phyloP scores from a whole-genome alignment of 495 filamentous ascomycete species.

The Hypoxylon crocopeplum region DNA sequence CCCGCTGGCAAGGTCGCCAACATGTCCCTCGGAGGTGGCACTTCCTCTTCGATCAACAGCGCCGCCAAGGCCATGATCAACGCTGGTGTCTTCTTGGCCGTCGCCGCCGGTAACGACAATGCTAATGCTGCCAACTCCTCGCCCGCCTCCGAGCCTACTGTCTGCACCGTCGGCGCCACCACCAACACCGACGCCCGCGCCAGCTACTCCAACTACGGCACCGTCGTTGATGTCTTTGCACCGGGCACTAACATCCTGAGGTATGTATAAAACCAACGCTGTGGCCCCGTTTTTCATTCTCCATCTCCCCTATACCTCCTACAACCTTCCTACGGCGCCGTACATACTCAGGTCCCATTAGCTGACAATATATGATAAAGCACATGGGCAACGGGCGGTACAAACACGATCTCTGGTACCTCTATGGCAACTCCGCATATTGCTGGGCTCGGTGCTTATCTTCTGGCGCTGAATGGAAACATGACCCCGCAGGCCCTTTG shows the following conservation, averaged over 20 bases:
- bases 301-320: too few species aligned
- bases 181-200: constrained; percentile 56
- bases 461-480: constrained; percentile 55
- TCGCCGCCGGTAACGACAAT: constrained; percentile 63
- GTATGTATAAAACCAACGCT: too few species aligned
- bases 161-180: constrained; percentile 67
- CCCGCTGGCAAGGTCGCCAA: constrained; percentile 54
- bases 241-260: too few species aligned
- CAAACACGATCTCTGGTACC: constrained; percentile 74
- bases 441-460: constrained; percentile 66
- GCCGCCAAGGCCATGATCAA: constrained; percentile 57
- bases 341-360: too few species aligned
- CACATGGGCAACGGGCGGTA: too few species aligned
- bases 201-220: constrained; percentile 69
- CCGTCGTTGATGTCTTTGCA: constrained; percentile 66
- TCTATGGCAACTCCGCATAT: constrained; percentile 71
- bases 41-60: constrained; percentile 60
- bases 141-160: constrained; percentile 62
- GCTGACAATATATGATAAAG: too few species aligned
- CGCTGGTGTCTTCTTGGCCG: constrained; percentile 61
- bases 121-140: constrained; percentile 56
- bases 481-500: constrained; percentile 56
- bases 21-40: constrained; percentile 64
- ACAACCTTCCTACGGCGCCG: too few species aligned
- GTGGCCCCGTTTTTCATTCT: too few species aligned